phyloP scores from a whole-genome alignment of 352 stramenopile genomes.

The Phytophthora fragariaefolia region DNA sequence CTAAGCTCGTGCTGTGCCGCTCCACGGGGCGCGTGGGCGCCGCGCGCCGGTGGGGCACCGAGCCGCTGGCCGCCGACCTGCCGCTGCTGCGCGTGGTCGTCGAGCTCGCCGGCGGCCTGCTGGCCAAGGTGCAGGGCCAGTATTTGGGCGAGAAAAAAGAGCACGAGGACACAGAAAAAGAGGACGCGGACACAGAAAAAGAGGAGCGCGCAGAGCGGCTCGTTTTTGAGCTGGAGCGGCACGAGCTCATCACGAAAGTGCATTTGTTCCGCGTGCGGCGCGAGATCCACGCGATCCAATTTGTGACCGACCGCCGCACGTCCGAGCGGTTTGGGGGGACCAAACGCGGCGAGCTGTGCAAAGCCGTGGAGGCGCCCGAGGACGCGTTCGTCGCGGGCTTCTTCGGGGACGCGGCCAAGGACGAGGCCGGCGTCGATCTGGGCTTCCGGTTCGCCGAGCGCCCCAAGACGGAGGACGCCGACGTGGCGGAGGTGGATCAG shows the following conservation, averaged over 20 bases:
- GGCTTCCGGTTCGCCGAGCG: conserved; percentile 31
- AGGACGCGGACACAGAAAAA: conserved; percentile 1
- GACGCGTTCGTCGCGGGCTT: conserved; percentile 37
- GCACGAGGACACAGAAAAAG: background rate
- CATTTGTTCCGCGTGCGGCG: conserved; percentile 35
- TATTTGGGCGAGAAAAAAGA: no score
- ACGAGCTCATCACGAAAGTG: conserved; percentile 37
- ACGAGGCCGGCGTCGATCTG: conserved; percentile 32
- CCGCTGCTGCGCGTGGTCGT: conserved; percentile 28
- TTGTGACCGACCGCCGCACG: conserved; percentile 32
- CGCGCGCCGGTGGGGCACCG: conserved; percentile 34
- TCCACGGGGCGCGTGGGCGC: conserved; percentile 27
- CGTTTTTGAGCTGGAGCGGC: conserved; percentile 15
- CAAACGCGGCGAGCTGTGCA: conserved; percentile 38
- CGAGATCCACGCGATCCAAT: conserved; percentile 40
- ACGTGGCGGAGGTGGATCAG: conserved; percentile 38
- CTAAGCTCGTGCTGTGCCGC: conserved; percentile 22
- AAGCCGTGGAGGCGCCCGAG: conserved; percentile 36
- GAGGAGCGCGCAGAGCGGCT: background rate
- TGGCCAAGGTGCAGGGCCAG: conserved; percentile 33
- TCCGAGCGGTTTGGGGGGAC: conserved; percentile 31
- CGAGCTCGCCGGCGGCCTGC: conserved; percentile 9
- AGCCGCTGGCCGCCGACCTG: conserved; percentile 16
- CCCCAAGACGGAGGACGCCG: conserved; percentile 7
- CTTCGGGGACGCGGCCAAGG: conserved; percentile 30